Percentiles rank a stretch among this genome's conserved stretches.
phyloP scores from a whole-genome alignment of 345 rosid genomes.

The Brassica napus region DNA sequence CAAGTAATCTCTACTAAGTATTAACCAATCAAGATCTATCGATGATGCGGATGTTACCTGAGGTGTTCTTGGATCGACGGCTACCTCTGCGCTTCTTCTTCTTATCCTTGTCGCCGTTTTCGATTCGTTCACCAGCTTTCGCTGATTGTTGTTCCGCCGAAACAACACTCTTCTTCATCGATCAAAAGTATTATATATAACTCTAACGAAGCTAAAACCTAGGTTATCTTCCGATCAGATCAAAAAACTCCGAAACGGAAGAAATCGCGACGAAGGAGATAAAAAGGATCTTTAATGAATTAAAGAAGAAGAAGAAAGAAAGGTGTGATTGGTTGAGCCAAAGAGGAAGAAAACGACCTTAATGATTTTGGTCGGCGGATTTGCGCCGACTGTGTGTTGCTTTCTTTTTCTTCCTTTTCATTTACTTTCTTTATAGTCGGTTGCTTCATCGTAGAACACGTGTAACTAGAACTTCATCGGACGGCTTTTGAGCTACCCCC shows the following conservation, averaged over 20 bases:
- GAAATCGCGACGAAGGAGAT: slow-evolving; percentile 18
- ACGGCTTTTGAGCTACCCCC: background rate
- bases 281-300: background rate
- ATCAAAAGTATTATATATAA: background rate
- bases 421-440: background rate
- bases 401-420: background rate
- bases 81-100: slow-evolving; percentile 61
- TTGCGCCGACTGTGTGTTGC: slow-evolving; percentile 31
- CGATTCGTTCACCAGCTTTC: slow-evolving; percentile 46
- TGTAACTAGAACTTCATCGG: background rate
- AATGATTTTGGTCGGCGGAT: slow-evolving; percentile 37
- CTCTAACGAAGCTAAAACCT: slow-evolving; percentile 12
- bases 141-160: slow-evolving; percentile 49
- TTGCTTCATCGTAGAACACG: background rate
- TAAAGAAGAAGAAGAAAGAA: background rate
- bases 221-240: slow-evolving; percentile 54
- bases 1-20: background rate
- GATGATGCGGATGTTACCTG: slow-evolving; percentile 23
- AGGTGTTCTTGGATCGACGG: slow-evolving; percentile 69
- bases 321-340: slow-evolving; percentile 3
- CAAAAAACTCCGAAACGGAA: slow-evolving; percentile 49
- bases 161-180: slow-evolving; percentile 53
- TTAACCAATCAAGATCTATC: background rate
- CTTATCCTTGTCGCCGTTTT: slow-evolving; percentile 70
- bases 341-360: slow-evolving; percentile 24